These are phyloP conservation scores for Citrullus colocynthis DNA, from an alignment of 306 rosid genomes.

Conservation along the genomic window DNA sequence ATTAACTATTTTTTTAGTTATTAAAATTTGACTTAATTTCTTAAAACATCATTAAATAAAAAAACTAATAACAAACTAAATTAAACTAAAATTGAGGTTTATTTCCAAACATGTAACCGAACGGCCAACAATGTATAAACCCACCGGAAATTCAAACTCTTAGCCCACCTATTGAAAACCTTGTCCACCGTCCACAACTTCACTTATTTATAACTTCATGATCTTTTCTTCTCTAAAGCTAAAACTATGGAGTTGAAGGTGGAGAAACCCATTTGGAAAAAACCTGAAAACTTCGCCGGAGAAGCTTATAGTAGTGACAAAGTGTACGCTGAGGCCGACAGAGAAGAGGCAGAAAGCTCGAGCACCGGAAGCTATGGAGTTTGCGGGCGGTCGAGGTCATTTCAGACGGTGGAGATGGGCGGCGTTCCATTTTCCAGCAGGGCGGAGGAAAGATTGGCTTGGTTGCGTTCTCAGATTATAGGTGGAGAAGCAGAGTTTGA, in stretches of 20 bases:
- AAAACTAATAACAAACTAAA: no score
- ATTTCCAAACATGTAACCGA: neutral
- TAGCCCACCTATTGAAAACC: neutral
- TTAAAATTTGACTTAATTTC: no score
- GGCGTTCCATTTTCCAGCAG: neutral
- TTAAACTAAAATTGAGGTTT: no score
- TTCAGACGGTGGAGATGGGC: neutral
- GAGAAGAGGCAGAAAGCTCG: neutral
- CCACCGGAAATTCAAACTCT: neutral
- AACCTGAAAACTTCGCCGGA: neutral
- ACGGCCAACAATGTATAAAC: neutral
- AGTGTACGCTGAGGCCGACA: neutral
- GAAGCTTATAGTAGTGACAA: neutral
- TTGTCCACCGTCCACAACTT: neutral
- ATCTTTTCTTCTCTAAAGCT: neutral
- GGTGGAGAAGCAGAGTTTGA: conserved; percentile 38
- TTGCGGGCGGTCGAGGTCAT: neutral
- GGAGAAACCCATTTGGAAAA: neutral
- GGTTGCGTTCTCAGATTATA: conserved; percentile 53
- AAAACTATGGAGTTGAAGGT: neutral
- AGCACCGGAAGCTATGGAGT: neutral
- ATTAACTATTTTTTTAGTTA: no score
- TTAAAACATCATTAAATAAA: no score
- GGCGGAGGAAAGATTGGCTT: conserved; percentile 4
- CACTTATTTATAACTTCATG: neutral